Percentiles rank a stretch among this genome's conserved stretches.
These are phyloP conservation scores for Middelhovenomyces tepae DNA, from an alignment of 805 yeast genomes.

Conservation along the genomic window DNA sequence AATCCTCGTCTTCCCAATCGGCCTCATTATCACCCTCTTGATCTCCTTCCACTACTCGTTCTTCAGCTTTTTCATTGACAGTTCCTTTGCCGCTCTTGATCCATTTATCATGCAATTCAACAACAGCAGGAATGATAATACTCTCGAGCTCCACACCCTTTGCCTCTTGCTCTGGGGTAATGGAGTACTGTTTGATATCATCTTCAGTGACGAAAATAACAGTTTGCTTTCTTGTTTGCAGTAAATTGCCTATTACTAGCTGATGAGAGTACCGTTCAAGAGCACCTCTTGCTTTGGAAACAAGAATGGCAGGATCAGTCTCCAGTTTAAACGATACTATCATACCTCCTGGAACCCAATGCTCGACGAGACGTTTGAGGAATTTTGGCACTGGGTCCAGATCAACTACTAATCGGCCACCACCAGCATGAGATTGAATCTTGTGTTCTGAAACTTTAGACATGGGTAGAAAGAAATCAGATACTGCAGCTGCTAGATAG, in stretches of 20 bases:
- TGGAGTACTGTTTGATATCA: constrained; percentile 22
- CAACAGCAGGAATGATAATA: constrained; percentile 69
- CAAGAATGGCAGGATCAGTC: constrained; percentile 65
- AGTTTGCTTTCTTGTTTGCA: constrained; percentile 80
- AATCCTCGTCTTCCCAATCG: too few relatives aligned
- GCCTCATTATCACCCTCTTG: not conserved
- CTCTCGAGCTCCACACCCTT: constrained; percentile 61
- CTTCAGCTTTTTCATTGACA: not conserved
- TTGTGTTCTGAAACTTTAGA: constrained; percentile 87
- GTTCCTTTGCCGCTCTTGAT: constrained; percentile 29
- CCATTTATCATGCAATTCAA: constrained; percentile 57
- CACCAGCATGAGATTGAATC: constrained; percentile 68
- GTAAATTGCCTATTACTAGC: constrained; percentile 84
- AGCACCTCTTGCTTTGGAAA: constrained; percentile 71
- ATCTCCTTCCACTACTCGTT: not conserved
- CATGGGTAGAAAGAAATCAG: constrained; percentile 88
- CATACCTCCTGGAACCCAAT: constrained; percentile 95
- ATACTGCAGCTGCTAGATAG: constrained; percentile 94
- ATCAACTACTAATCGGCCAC: constrained; percentile 73
- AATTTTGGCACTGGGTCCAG: constrained; percentile 96
- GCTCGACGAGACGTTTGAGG: constrained; percentile 73
- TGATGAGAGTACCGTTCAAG: constrained; percentile 83
- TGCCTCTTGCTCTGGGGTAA: constrained; percentile 35
- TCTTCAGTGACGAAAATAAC: constrained; percentile 70
- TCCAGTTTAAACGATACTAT: constrained; percentile 90